phyloP scores from a whole-genome alignment of 208 protist genomes.

The Crithidia mellificae region DNA sequence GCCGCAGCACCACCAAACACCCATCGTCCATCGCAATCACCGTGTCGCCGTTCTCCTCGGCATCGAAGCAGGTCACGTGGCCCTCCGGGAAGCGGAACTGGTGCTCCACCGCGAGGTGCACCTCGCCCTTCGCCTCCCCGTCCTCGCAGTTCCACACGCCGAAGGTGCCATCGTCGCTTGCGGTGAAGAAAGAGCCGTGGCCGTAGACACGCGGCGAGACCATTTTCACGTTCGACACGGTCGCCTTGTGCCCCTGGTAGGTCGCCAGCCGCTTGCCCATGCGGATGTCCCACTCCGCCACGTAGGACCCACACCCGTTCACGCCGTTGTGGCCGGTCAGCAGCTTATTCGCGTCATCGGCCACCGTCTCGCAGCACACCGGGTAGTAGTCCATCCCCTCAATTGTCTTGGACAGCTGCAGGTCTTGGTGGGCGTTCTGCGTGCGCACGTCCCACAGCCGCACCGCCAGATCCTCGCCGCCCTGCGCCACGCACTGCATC shows the following conservation, averaged over 20 bases:
- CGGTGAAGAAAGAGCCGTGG: constrained; percentile 46
- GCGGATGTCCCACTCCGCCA: constrained; percentile 75
- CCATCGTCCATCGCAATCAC: constrained; percentile 48
- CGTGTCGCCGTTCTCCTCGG: constrained; percentile 50
- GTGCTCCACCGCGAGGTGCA: constrained; percentile 33
- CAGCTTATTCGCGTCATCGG: constrained; percentile 32
- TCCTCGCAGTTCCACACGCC: constrained; percentile 50
- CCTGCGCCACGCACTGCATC: constrained; percentile 70
- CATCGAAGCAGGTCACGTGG: constrained; percentile 49
- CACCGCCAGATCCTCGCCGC: constrained; percentile 66
- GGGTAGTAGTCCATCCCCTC: constrained; percentile 71
- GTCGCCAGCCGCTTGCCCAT: constrained; percentile 46
- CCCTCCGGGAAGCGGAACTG: constrained; percentile 48
- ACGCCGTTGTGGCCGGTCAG: constrained; percentile 77
- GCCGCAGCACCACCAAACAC: constrained; percentile 51
- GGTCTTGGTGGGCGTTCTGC: constrained; percentile 24
- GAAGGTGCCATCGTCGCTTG: constrained; percentile 56
- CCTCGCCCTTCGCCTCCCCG: constrained; percentile 27
- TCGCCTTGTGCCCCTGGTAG: constrained; percentile 54
- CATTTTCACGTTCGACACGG: constrained; percentile 48
- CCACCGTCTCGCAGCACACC: constrained; percentile 48
- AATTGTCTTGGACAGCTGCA: constrained; percentile 53
- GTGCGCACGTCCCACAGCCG: constrained; percentile 76
- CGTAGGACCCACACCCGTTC: constrained; percentile 62
- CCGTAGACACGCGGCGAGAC: constrained; percentile 31